Percentiles rank a stretch among this genome's conserved stretches.
Evolutionary conservation across 2,329 filamentous ascomycete species (phyloP).

Genomic region (Geoglossum cookeanum): DNA sequence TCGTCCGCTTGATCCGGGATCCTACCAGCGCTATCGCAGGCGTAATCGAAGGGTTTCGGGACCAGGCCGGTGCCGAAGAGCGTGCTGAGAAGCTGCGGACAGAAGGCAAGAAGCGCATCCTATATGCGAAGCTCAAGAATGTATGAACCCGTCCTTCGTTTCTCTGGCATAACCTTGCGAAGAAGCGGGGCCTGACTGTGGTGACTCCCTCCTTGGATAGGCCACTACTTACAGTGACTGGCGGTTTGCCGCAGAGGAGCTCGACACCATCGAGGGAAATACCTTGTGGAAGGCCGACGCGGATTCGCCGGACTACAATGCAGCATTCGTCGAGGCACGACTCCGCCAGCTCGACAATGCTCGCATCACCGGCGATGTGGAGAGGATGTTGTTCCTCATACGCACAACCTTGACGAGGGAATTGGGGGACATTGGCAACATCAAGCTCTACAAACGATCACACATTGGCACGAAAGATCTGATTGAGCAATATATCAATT

Average conservation of each 20-base stretch:
- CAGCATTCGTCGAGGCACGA: slow-evolving; percentile 46
- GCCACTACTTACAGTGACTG: slow-evolving; percentile 53
- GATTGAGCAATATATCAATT: slow-evolving; percentile 74
- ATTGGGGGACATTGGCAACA: slow-evolving; percentile 70
- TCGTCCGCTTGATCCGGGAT: slow-evolving; percentile 19
- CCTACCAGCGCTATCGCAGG: slow-evolving; percentile 15
- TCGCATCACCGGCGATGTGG: slow-evolving; percentile 49
- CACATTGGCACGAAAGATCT: slow-evolving; percentile 72
- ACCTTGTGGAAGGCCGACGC: slow-evolving; percentile 60
- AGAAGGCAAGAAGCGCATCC: slow-evolving; percentile 42
- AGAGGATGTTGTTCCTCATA: slow-evolving; percentile 60
- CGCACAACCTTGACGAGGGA: slow-evolving; percentile 65
- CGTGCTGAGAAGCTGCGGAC: slow-evolving; percentile 28
- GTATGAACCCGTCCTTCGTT: slow-evolving; percentile 26
- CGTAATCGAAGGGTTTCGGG: slow-evolving; percentile 9
- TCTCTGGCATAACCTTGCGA: not conserved
- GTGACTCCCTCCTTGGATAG: slow-evolving; percentile 21
- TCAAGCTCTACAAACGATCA: slow-evolving; percentile 64
- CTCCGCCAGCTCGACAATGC: slow-evolving; percentile 57
- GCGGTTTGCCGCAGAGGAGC: slow-evolving; percentile 53
- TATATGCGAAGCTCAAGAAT: slow-evolving; percentile 45
- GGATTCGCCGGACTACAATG: slow-evolving; percentile 51
- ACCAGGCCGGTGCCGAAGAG: slow-evolving; percentile 26
- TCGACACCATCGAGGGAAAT: slow-evolving; percentile 65
- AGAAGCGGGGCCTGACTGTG: not conserved